phyloP scores from a whole-genome alignment of 1,284 basidiomycete genomes.

The Leccinum subfulvum region DNA sequence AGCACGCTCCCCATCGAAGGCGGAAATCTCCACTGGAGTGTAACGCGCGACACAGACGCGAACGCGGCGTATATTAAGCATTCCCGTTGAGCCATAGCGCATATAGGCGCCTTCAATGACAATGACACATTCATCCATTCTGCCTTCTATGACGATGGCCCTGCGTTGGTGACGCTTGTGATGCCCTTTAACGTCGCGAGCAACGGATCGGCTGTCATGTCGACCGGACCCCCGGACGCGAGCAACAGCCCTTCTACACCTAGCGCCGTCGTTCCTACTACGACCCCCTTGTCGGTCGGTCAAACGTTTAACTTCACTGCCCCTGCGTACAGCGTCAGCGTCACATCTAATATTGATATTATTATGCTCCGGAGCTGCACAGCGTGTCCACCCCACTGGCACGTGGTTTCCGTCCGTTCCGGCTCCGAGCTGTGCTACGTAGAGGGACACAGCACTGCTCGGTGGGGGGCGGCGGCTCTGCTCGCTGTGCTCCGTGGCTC shows the following conservation, averaged over 20 bases:
- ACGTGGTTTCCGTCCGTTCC: too few species aligned
- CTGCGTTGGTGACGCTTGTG: constrained; percentile 47
- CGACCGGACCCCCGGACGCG: constrained; percentile 46
- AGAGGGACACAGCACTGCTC: too few species aligned
- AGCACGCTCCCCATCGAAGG: constrained; percentile 52
- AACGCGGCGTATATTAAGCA: constrained; percentile 55
- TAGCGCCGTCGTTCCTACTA: constrained; percentile 46
- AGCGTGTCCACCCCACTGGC: too few species aligned
- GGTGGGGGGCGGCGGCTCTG: too few species aligned
- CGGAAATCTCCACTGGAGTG: constrained; percentile 61
- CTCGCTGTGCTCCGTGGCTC: too few species aligned
- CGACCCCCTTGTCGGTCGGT: constrained; percentile 43
- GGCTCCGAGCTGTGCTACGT: too few species aligned
- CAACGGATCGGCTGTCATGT: constrained; percentile 43
- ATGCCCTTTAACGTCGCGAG: constrained; percentile 53
- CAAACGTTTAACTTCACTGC: constrained; percentile 56
- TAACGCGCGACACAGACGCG: constrained; percentile 42
- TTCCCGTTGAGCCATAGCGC: background rate
- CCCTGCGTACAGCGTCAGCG: constrained; percentile 57
- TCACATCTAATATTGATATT: constrained; percentile 19
- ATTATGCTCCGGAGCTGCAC: too few species aligned
- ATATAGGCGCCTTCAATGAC: background rate
- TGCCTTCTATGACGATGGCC: constrained; percentile 33
- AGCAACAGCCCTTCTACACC: constrained; percentile 58
- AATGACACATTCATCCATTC: background rate